Conservation (phyloP, 306 rosid species). For the Trifolium pratense region DNA sequence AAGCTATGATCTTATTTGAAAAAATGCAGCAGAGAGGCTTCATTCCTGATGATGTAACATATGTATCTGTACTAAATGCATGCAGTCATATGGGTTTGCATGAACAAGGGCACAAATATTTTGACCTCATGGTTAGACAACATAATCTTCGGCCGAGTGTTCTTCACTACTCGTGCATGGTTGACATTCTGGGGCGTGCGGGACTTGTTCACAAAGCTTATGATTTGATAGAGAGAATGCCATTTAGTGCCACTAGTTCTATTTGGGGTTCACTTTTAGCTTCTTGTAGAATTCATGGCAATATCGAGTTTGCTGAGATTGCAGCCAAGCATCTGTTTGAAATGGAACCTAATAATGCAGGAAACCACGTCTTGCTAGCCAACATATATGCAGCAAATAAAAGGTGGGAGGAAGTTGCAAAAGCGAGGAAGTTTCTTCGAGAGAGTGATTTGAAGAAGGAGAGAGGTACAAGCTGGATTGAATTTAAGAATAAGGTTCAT, state of each 20-base stretch:
- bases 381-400: constrained; percentile 72
- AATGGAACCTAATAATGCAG: constrained; percentile 84
- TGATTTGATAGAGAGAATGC: constrained; percentile 62
- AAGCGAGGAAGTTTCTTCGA: constrained; percentile 67
- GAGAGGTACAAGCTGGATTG: constrained; percentile 87
- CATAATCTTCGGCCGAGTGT: constrained; percentile 70
- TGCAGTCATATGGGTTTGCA: constrained; percentile 87
- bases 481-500: constrained; percentile 71
- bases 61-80: constrained; percentile 64
- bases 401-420: constrained; percentile 85
- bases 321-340: constrained; percentile 77
- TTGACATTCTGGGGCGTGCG: constrained; percentile 79
- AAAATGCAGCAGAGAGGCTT: constrained; percentile 81
- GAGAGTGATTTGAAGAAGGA: constrained; percentile 77
- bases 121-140: constrained; percentile 62
- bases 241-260: constrained; percentile 68
- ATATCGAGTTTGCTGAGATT: constrained; percentile 73
- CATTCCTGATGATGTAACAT: constrained; percentile 74
- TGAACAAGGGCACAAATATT: constrained; percentile 67
- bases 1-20: constrained; percentile 80
- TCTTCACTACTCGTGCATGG: constrained; percentile 77
- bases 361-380: constrained; percentile 79
- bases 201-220: constrained; percentile 67
- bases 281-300: constrained; percentile 69
- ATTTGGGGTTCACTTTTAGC: constrained; percentile 93